These are phyloP conservation scores for Centaurea solstitialis DNA, from an alignment of 129 eudicot genomes.

Conservation along the genomic window DNA sequence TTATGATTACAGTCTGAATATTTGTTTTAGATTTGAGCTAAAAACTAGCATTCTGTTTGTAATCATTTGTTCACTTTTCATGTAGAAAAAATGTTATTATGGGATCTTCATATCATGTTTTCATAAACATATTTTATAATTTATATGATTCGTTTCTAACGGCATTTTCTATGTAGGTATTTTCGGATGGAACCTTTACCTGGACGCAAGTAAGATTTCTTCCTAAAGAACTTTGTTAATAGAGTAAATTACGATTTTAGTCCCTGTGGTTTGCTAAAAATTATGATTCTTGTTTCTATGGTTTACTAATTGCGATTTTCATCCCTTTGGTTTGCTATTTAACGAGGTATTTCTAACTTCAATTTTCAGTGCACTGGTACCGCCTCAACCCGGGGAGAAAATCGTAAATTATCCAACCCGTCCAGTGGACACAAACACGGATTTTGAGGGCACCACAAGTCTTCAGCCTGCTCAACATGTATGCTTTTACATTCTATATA, in stretches of 20 bases:
- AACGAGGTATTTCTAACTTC: constrained; percentile 6
- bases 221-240: constrained; percentile 4
- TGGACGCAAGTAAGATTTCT: constrained; percentile 73
- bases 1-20: background rate
- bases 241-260: no score
- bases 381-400: constrained; percentile 90
- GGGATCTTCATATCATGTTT: background rate
- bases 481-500: constrained; percentile 7
- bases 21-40: background rate
- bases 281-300: no score
- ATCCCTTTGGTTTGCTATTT: background rate
- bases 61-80: background rate
- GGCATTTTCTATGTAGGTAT: constrained; percentile 42
- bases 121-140: background rate
- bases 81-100: background rate
- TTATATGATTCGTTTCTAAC: background rate
- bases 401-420: constrained; percentile 84
- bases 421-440: constrained; percentile 91
- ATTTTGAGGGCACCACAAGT: constrained; percentile 94
- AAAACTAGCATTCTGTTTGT: background rate
- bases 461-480: constrained; percentile 94
- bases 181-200: constrained; percentile 96
- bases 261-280: no score
- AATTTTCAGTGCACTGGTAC: constrained; percentile 68
- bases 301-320: no score